A percentile compares a stretch with the other conserved stretches of the same genome.
Evolutionary conservation across 2,329 filamentous ascomycete genomes (phyloP).

Genomic region (Cytospora piceicola): DNA sequence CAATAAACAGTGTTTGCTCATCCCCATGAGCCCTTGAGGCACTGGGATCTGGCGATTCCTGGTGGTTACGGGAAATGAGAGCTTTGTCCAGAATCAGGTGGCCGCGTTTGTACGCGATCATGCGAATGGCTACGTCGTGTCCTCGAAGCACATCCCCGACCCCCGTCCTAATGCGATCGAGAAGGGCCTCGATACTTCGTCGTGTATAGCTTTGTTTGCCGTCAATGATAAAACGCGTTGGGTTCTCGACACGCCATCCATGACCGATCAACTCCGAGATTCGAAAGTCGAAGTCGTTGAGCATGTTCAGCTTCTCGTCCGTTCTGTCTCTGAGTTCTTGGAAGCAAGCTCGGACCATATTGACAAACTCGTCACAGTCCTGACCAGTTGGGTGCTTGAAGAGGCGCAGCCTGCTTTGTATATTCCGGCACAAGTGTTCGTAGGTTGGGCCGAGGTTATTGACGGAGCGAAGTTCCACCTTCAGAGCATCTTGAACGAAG

Average conservation of each 20-base stretch:
- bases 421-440: conserved; percentile 47
- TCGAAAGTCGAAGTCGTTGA: conserved; percentile 54
- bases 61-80: conserved; percentile 46
- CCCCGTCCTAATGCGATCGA: conserved; percentile 56
- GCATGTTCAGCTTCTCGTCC: conserved; percentile 46
- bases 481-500: conserved; percentile 49
- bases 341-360: conserved; percentile 45
- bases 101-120: conserved; percentile 56
- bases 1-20: conserved; percentile 41
- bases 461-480: conserved; percentile 49
- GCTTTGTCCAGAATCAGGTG: conserved; percentile 57
- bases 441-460: conserved; percentile 57
- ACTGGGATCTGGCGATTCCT: conserved; percentile 32
- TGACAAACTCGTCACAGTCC: conserved; percentile 51
- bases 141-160: conserved; percentile 53
- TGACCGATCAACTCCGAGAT: conserved; percentile 51
- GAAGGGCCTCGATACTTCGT: conserved; percentile 51
- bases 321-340: conserved; percentile 44
- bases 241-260: conserved; percentile 52
- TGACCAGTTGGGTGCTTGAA: conserved; percentile 47
- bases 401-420: conserved; percentile 50
- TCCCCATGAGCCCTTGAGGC: background rate
- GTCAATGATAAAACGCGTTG: conserved; percentile 50
- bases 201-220: conserved; percentile 48
- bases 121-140: conserved; percentile 50